Evolutionary conservation across 2,329 filamentous ascomycete genomes (phyloP), one percentile per base, ranked within the genome.

Genomic region (Septoria petroselini): DNA sequence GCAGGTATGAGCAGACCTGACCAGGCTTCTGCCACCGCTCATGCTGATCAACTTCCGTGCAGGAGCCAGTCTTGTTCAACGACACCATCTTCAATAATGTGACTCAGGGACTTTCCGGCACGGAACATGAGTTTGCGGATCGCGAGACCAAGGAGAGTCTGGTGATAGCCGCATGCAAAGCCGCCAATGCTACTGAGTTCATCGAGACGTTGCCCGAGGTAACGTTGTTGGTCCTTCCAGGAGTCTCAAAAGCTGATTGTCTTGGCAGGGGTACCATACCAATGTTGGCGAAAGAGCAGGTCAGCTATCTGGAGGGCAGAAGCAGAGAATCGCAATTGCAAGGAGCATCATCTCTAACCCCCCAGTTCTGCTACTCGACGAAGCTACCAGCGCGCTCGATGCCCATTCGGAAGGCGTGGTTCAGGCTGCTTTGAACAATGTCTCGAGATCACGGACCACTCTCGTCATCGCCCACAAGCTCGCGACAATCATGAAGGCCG

Each of bases 101-200:
- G 19, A 6, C n/a, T 23, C 15, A 23, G 4, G 35, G 35, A 7
- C 14, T 39, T 7, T 4, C 19, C 3, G 35, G n/a, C 15, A 39
- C n/a, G 5, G 7, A 39, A 15, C 6, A 4, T 6, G n/a, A 15
- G 35, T n/a, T 15, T n/a, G 8, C 35, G 3, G 31, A n/a, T 34
- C 31, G n/a, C 6, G 15, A 34, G 35, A 69, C 21, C 65, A 78
- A 8, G 56, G 71, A 2, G 64, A 72, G 51, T 76, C 73, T 4
- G 77, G 74, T 59, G 67, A 68, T 4, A 69, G 76, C 48, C 51
- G 76, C 74, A 3, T 78, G 75, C 58, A 68, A 68, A 6, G 69
- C 76, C 49, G 75, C 77, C 1, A 74, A 79, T 48, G 76, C 77
- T 31, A 69, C 74, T 50, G 73, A 76, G 37, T 80, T 79, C 58